Percentiles rank a stretch among this genome's conserved stretches.
phyloP scores from a whole-genome alignment of 2,329 filamentous ascomycete genomes.

The Xylariaceae sp. region DNA sequence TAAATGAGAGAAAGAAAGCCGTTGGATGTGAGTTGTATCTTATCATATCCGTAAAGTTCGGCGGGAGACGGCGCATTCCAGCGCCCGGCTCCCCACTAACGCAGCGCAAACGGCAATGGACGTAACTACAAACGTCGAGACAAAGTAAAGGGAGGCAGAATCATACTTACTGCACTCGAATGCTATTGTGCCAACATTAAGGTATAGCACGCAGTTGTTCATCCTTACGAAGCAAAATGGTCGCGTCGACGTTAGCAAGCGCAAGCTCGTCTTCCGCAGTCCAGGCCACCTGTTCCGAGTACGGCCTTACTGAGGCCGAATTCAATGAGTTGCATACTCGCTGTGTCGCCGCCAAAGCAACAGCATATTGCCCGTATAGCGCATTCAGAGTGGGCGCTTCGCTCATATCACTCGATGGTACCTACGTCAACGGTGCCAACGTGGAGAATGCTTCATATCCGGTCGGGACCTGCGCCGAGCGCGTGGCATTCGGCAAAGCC shows the following conservation, averaged over 20 bases:
- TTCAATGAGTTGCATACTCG: constrained; percentile 61
- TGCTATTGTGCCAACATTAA: background rate
- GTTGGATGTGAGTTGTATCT: no score
- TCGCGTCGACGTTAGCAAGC: constrained; percentile 23
- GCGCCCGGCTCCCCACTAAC: constrained; percentile 9
- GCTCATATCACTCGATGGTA: constrained; percentile 57
- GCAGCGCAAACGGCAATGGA: no score
- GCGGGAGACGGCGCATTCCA: constrained; percentile 22
- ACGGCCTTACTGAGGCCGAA: constrained; percentile 59
- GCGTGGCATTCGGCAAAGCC: constrained; percentile 81
- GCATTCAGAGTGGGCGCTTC: constrained; percentile 87
- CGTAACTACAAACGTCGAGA: no score
- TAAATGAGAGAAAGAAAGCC: no score
- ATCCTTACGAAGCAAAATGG: background rate
- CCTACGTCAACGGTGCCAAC: constrained; percentile 72
- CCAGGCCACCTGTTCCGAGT: constrained; percentile 34
- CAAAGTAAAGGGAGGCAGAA: no score
- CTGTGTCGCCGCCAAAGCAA: constrained; percentile 69
- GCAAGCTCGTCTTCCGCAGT: constrained; percentile 24
- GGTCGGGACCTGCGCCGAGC: constrained; percentile 92
- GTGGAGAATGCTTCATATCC: constrained; percentile 93
- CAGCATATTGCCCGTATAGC: constrained; percentile 91
- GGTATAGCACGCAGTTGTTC: no score
- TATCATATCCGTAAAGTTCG: constrained; percentile 4
- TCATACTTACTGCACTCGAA: no score